These are phyloP conservation scores for Wickerhamiella pararugosa DNA, from an alignment of 1,139 yeast genomes.

Conservation along the genomic window DNA sequence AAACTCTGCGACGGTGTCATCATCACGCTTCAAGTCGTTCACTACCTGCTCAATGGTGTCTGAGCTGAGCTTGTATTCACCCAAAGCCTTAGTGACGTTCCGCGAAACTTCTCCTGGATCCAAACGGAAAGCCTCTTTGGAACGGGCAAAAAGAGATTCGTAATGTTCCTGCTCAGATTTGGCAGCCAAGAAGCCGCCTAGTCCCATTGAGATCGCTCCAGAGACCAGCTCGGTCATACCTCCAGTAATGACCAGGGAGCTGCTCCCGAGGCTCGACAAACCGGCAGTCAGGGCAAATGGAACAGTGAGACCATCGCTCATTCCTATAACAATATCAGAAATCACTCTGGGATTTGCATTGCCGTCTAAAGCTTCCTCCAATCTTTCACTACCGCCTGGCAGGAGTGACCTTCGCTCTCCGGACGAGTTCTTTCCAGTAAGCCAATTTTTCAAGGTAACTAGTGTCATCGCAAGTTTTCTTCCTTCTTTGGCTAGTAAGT, in stretches of 20 bases:
- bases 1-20: slow-evolving; percentile 41
- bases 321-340: slow-evolving; percentile 65
- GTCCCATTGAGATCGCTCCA: slow-evolving; percentile 76
- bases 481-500: too few relatives aligned
- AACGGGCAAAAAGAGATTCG: slow-evolving; percentile 20
- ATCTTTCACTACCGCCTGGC: slow-evolving; percentile 7
- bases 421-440: slow-evolving; percentile 22
- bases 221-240: slow-evolving; percentile 76
- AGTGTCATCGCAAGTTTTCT: slow-evolving; percentile 17
- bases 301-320: slow-evolving; percentile 72
- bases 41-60: slow-evolving; percentile 3
- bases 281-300: slow-evolving; percentile 82
- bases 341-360: slow-evolving; percentile 43
- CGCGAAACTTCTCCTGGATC: slow-evolving; percentile 1
- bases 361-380: neutral
- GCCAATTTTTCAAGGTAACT: slow-evolving; percentile 21
- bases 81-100: slow-evolving; percentile 28
- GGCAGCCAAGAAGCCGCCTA: slow-evolving; percentile 76
- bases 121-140: neutral
- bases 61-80: slow-evolving; percentile 35
- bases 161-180: slow-evolving; percentile 57
- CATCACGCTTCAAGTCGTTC: slow-evolving; percentile 1
- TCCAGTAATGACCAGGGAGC: slow-evolving; percentile 65
- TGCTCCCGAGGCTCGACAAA: slow-evolving; percentile 54
- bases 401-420: slow-evolving; percentile 12